phyloP scores from a whole-genome alignment of 2,329 filamentous ascomycete species.

The Pseudocercospora fijiensis region DNA sequence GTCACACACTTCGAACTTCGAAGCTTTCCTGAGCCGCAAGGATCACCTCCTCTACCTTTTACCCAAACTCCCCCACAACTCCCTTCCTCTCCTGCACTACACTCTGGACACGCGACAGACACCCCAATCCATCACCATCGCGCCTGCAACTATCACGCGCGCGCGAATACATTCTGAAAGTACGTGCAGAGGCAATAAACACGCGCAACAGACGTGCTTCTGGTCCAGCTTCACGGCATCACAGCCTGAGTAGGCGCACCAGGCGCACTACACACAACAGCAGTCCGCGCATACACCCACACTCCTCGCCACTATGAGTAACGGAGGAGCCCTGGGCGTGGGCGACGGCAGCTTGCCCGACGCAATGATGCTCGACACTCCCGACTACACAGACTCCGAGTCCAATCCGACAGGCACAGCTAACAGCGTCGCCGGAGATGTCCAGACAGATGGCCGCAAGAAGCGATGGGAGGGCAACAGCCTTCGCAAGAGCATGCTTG shows the following conservation, averaged over 20 bases:
- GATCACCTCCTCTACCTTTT: not conserved
- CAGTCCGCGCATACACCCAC: not conserved
- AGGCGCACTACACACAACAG: conserved; percentile 13
- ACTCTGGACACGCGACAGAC: conserved; percentile 10
- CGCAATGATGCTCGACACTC: conserved; percentile 54
- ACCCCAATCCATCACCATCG: conserved; percentile 12
- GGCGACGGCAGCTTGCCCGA: conserved; percentile 37
- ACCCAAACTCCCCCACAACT: conserved; percentile 2
- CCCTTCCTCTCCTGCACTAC: not conserved
- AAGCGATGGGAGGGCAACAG: conserved; percentile 83
- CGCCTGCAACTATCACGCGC: conserved; percentile 5
- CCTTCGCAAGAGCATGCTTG: conserved; percentile 86
- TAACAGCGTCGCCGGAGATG: conserved; percentile 82
- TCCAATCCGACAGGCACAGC: conserved; percentile 68
- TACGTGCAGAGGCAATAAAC: conserved; percentile 11
- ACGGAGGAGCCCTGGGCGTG: conserved; percentile 29
- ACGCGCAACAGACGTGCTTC: conserved; percentile 15
- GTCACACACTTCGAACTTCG: not conserved
- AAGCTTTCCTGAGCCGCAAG: not conserved
- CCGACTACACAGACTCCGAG: conserved; percentile 66
- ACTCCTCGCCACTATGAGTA: conserved; percentile 25
- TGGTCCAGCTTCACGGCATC: conserved; percentile 3
- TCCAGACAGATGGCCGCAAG: conserved; percentile 72
- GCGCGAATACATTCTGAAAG: not conserved
- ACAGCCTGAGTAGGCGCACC: conserved; percentile 16